Evolutionary conservation across 1,284 basidiomycete genomes (phyloP).

Genomic region (Volvariella surrecta): DNA sequence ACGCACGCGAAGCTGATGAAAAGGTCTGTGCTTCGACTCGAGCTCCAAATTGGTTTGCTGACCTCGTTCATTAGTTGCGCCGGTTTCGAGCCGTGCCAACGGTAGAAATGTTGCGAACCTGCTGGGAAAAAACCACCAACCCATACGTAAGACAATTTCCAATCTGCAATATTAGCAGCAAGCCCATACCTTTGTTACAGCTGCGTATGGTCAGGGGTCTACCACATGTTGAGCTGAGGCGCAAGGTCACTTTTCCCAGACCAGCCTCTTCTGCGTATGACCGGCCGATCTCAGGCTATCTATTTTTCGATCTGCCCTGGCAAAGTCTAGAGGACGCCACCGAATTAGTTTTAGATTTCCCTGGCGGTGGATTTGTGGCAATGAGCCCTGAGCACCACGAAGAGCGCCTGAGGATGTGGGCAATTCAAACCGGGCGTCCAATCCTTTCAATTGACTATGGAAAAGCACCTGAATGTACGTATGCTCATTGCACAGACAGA

Average conservation of each 20-base stretch:
- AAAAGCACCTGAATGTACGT: conserved; percentile 91
- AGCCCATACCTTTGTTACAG: conserved; percentile 24
- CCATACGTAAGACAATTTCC: conserved; percentile 60
- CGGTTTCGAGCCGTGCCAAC: conserved; percentile 89
- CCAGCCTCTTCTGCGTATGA: conserved; percentile 70
- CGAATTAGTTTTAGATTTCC: conserved; percentile 86
- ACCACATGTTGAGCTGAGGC: conserved; percentile 58
- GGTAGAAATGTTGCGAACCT: conserved; percentile 89
- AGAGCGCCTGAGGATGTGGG: conserved; percentile 87
- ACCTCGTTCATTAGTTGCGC: conserved; percentile 54
- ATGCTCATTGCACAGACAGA: neutral
- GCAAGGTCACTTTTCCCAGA: conserved; percentile 76
- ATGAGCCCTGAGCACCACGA: conserved; percentile 96
- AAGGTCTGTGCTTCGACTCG: conserved; percentile 44
- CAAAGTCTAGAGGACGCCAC: conserved; percentile 59
- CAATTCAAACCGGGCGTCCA: conserved; percentile 70
- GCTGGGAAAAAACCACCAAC: conserved; percentile 96
- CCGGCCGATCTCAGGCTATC: conserved; percentile 75
- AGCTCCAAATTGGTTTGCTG: conserved; percentile 10
- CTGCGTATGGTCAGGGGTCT: conserved; percentile 57
- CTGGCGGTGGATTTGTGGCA: conserved; percentile 93
- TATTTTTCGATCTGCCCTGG: conserved; percentile 78
- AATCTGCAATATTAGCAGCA: conserved; percentile 5
- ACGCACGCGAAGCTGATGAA: conserved; percentile 89
- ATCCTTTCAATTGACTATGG: conserved; percentile 90